Conservation (phyloP, 2,329 filamentous ascomycete species). For the Cytospora piceicola region DNA sequence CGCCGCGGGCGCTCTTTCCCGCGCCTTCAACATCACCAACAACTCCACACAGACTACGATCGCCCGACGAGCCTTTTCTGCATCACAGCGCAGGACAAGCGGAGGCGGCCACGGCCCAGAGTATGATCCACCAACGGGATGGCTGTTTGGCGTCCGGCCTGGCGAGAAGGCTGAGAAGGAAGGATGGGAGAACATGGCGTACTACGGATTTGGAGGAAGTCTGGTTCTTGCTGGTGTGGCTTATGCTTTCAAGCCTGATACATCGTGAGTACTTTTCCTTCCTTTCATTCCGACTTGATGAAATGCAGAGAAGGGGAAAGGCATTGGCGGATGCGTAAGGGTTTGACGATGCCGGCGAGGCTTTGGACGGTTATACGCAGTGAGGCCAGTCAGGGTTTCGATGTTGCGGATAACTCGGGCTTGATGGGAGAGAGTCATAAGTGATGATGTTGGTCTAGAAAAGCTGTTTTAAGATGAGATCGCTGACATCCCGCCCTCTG, state of each 20-base stretch:
- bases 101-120: constrained; percentile 64
- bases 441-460: background rate
- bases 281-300: background rate
- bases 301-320: background rate
- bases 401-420: background rate
- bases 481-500: constrained; percentile 36
- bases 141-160: constrained; percentile 92
- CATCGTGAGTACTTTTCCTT: constrained; percentile 72
- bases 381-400: background rate
- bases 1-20: constrained; percentile 21
- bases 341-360: background rate
- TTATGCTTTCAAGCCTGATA: constrained; percentile 97
- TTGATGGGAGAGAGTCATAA: background rate
- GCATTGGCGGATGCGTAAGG: too few relatives aligned
- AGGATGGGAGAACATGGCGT: constrained; percentile 90
- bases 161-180: constrained; percentile 95
- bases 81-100: constrained; percentile 47
- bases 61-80: constrained; percentile 21
- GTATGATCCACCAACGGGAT: constrained; percentile 88
- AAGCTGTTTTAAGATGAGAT: background rate
- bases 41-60: background rate
- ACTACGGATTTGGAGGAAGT: constrained; percentile 82
- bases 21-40: constrained; percentile 13
- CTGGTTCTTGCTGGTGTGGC: constrained; percentile 74
- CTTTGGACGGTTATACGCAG: background rate